Percentiles rank a stretch among this genome's conserved stretches.
These are phyloP conservation scores for Ceratorhiza oryzae-sativae DNA, from an alignment of 1,284 basidiomycete genomes.

Conservation along the genomic window DNA sequence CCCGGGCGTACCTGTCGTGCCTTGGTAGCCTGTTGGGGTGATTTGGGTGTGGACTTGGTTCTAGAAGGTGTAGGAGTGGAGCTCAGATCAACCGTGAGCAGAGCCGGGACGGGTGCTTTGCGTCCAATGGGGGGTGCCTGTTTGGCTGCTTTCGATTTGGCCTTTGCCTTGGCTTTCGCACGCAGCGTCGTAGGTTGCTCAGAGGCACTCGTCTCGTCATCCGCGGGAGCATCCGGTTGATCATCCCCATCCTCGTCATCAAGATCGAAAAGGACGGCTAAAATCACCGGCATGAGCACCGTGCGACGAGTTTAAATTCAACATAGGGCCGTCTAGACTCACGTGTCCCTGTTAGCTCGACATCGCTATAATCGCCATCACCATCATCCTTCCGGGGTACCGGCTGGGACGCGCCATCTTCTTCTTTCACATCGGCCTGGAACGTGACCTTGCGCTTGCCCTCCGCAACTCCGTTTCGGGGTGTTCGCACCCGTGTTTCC, in stretches of 20 bases:
- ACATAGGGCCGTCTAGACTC: conserved; percentile 10
- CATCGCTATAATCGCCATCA: conserved; percentile 15
- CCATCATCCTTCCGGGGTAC: conserved; percentile 27
- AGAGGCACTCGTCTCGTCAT: not conserved
- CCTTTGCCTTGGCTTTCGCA: conserved; percentile 21
- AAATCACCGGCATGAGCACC: not conserved
- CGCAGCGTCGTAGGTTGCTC: conserved; percentile 25
- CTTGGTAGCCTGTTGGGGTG: not conserved
- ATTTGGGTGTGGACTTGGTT: conserved; percentile 10
- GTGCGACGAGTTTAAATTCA: conserved; percentile 9
- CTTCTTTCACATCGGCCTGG: conserved; percentile 36
- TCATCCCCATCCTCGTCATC: conserved; percentile 33
- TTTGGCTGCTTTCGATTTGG: conserved; percentile 29
- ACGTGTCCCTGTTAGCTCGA: conserved; percentile 28
- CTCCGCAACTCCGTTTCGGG: conserved; percentile 34
- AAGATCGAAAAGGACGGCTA: conserved; percentile 21
- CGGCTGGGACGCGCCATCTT: conserved; percentile 34
- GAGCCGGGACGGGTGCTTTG: conserved; percentile 12
- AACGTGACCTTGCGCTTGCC: conserved; percentile 38
- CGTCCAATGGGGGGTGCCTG: conserved; percentile 17
- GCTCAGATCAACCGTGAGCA: conserved; percentile 26
- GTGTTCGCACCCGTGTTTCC: not conserved
- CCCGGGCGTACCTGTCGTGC: conserved; percentile 26
- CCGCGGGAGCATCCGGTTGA: conserved; percentile 4
- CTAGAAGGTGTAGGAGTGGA: conserved; percentile 9